Evolutionary conservation across 2,329 filamentous ascomycete genomes (phyloP).

Genomic region (Hypoxylon rubiginosum): DNA sequence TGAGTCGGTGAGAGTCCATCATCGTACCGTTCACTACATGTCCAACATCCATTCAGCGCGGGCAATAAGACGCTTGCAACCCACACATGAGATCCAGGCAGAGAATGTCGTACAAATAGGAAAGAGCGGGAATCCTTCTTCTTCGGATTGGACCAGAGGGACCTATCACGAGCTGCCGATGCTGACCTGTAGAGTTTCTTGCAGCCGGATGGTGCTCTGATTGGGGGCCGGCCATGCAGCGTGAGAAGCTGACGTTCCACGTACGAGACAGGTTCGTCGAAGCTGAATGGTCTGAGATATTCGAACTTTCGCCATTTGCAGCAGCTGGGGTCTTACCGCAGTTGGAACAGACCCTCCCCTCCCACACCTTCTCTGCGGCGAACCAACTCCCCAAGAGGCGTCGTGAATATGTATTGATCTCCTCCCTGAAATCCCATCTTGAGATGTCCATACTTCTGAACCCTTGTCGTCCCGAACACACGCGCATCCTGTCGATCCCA

Average conservation of each 20-base stretch:
- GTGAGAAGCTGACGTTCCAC: slow-evolving; percentile 34
- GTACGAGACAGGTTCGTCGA: slow-evolving; percentile 29
- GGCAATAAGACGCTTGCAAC: slow-evolving; percentile 24
- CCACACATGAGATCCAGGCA: slow-evolving; percentile 8
- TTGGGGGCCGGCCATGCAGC: slow-evolving; percentile 35
- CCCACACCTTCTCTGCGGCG: slow-evolving; percentile 30
- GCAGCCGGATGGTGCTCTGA: slow-evolving; percentile 20
- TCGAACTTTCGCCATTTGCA: slow-evolving; percentile 29
- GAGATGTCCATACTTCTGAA: slow-evolving; percentile 37
- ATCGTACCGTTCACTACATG: slow-evolving; percentile 4
- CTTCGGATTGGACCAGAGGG: slow-evolving; percentile 11
- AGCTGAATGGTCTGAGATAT: slow-evolving; percentile 29
- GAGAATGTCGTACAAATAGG: slow-evolving; percentile 12
- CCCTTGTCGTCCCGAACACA: slow-evolving; percentile 27
- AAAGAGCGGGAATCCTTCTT: slow-evolving; percentile 36
- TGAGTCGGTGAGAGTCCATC: slow-evolving; percentile 14
- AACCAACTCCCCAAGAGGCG: slow-evolving; percentile 11
- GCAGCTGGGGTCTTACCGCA: slow-evolving; percentile 24
- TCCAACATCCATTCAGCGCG: slow-evolving; percentile 18
- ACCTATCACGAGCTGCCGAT: slow-evolving; percentile 25
- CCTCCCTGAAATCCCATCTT: slow-evolving; percentile 40
- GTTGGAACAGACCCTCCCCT: slow-evolving; percentile 24
- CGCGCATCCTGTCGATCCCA: slow-evolving; percentile 31
- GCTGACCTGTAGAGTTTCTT: slow-evolving; percentile 15
- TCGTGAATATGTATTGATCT: slow-evolving; percentile 33